phyloP scores from a whole-genome alignment of 176 grass and related monocot genomes.

The Oropetium thomaeum region DNA sequence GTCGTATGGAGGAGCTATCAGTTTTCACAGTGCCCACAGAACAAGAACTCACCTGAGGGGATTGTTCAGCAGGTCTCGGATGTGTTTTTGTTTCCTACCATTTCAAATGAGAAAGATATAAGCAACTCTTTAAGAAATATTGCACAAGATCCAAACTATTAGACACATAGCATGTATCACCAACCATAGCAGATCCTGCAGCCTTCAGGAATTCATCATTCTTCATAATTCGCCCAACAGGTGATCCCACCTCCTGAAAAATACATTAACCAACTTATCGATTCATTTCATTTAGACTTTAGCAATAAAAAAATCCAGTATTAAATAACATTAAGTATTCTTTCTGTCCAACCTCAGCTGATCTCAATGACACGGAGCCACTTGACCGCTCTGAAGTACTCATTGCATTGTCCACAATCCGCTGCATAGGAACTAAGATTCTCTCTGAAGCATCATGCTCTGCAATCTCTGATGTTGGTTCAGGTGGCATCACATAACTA shows the following conservation, averaged over 20 bases:
- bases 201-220: slow-evolving; percentile 23
- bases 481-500: slow-evolving; percentile 50
- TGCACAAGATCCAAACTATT: not conserved
- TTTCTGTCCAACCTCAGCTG: slow-evolving; percentile 23
- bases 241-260: slow-evolving; percentile 41
- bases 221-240: slow-evolving; percentile 23
- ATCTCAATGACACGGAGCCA: slow-evolving; percentile 49
- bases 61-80: slow-evolving; percentile 31
- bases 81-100: slow-evolving; percentile 48
- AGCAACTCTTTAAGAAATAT: slow-evolving; percentile 1
- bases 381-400: slow-evolving; percentile 41
- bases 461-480: slow-evolving; percentile 43
- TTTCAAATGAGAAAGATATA: slow-evolving; percentile 17
- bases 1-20: not conserved
- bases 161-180: slow-evolving; percentile 9
- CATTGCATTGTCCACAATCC: slow-evolving; percentile 29
- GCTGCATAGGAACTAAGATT: slow-evolving; percentile 37
- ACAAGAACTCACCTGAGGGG: slow-evolving; percentile 41
- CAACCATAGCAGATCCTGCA: slow-evolving; percentile 32
- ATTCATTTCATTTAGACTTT: not conserved
- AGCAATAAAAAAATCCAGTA: not conserved
- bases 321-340: not conserved
- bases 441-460: slow-evolving; percentile 24
- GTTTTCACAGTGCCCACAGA: slow-evolving; percentile 4
- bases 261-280: not conserved